Evolutionary conservation across 2,329 filamentous ascomycete species (phyloP).

Genomic region (Colletotrichum gigasporum): DNA sequence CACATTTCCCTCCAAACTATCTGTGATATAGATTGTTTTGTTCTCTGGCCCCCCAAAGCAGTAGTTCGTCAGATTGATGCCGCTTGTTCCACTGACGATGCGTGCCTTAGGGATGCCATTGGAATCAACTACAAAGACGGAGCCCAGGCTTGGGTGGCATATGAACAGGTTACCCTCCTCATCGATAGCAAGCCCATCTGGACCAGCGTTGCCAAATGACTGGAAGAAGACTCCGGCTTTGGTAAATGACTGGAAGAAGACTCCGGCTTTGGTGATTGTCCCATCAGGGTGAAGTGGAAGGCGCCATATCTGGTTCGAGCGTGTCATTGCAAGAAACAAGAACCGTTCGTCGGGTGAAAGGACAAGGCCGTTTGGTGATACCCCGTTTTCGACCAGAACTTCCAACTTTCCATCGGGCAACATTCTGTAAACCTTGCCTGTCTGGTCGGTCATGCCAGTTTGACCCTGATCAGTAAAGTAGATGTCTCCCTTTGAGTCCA

Average conservation of each 20-base stretch:
- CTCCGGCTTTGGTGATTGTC: slow-evolving; percentile 46
- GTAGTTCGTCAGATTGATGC: slow-evolving; percentile 50
- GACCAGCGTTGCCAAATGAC: slow-evolving; percentile 50
- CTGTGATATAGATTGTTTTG: slow-evolving; percentile 50
- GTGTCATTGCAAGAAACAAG: slow-evolving; percentile 51
- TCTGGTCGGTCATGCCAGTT: slow-evolving; percentile 52
- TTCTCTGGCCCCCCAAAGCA: slow-evolving; percentile 49
- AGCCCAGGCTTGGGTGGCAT: slow-evolving; percentile 46
- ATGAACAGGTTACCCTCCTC: slow-evolving; percentile 49
- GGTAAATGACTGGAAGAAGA: slow-evolving; percentile 52
- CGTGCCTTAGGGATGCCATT: slow-evolving; percentile 48
- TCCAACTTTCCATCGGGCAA: slow-evolving; percentile 46
- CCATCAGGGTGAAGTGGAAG: slow-evolving; percentile 49
- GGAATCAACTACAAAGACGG: slow-evolving; percentile 47
- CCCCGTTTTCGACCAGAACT: slow-evolving; percentile 46
- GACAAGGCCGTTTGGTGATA: slow-evolving; percentile 50
- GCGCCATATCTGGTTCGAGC: slow-evolving; percentile 52
- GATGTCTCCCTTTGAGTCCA: slow-evolving; percentile 46
- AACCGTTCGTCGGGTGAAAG: slow-evolving; percentile 49
- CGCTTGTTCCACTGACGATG: slow-evolving; percentile 42
- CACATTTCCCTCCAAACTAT: slow-evolving; percentile 48
- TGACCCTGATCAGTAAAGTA: slow-evolving; percentile 57
- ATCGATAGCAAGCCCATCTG: slow-evolving; percentile 49
- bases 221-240: slow-evolving; percentile 50
- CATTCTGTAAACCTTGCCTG: slow-evolving; percentile 49